Base-by-base conservation (phyloP, 208 protist species). In the Leptomonas seymouri region DNA sequence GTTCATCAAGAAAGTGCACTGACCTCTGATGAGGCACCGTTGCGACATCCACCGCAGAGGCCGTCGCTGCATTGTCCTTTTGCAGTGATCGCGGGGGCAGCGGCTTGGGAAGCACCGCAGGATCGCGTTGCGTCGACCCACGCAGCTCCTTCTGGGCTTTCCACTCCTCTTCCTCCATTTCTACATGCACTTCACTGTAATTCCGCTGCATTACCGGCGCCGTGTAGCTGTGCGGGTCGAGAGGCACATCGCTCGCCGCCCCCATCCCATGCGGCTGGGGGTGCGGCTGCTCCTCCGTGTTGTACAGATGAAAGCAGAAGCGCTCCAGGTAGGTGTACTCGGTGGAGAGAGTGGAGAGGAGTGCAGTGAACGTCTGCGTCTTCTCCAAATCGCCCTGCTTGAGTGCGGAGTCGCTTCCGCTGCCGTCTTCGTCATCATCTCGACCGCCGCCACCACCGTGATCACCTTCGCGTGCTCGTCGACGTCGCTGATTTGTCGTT, bases 291-390 rank as follows among this genome's bases (percentile, higher is more conserved):
- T 82, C 67, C 44, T 71, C 67, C 15, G 67, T 53, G 50, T 63
- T 65, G 67, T 85, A 85, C 39, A 71, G 34, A 42, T 85, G 80
- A 46, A 85, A 82, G 72, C 63, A 85, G 42, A 85, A 85, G 61
- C 61, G 67, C 44, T 85, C 79, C 23, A 82, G 63, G 39, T 84
- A 82, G 23, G 63, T 81, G 54, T 68, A 55, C 28, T 69, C 39
- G 16, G 57, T 68, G n/a, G 72, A 62, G 15, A 79, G 44, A 28
- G 57, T 59, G 15, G 63, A 65, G 15, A 84, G 68, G 2, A 75
- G 50, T 2, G 53, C 60, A 0, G 69, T 70, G 30, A 77, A 68
- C 41, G 66, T 31, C 58, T 73, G 67, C 45, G 74, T 71, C 21
- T 63, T 51, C 8, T 59, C 65, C 0, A 44, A 4, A 23, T 61